Conservation (phyloP, 225 moss, liverwort and hornwort species). For the Polytrichum formosum region DNA sequence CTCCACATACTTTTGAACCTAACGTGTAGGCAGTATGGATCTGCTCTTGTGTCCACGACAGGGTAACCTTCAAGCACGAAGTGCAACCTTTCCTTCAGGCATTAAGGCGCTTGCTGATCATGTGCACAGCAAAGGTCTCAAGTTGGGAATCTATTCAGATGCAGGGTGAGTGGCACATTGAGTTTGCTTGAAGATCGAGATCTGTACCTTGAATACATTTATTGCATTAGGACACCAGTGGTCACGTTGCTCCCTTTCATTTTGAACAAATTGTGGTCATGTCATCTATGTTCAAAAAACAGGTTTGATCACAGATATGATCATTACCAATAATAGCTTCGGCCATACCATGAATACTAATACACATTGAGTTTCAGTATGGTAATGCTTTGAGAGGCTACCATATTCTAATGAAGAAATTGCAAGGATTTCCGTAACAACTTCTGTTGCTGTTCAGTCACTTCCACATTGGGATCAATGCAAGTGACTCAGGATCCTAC, state of each 20-base stretch:
- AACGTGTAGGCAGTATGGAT: background rate
- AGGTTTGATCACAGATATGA: too few species aligned
- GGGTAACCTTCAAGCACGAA: slow-evolving; percentile 75
- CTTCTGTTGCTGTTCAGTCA: background rate
- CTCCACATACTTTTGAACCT: background rate
- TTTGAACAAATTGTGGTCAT: too few species aligned
- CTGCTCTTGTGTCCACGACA: slow-evolving; percentile 21
- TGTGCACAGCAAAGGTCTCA: slow-evolving; percentile 82
- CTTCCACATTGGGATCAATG: background rate
- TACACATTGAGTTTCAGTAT: too few species aligned
- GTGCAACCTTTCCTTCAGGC: slow-evolving; percentile 78
- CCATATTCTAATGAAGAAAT: background rate
- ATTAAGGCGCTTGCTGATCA: slow-evolving; percentile 87
- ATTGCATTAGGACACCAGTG: too few species aligned
- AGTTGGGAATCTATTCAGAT: slow-evolving; percentile 93
- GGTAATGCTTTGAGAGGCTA: background rate
- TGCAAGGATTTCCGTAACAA: background rate
- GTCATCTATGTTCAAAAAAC: too few species aligned
- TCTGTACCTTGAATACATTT: too few species aligned
- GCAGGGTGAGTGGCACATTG: slow-evolving; percentile 64
- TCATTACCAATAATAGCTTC: too few species aligned
- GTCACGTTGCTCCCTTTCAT: too few species aligned
- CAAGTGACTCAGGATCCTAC: too few species aligned
- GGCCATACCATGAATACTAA: too few species aligned
- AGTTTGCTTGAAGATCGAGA: background rate